Base-by-base conservation (phyloP, 768 basidiomycete species). In the Paxillus rubicundulus region DNA sequence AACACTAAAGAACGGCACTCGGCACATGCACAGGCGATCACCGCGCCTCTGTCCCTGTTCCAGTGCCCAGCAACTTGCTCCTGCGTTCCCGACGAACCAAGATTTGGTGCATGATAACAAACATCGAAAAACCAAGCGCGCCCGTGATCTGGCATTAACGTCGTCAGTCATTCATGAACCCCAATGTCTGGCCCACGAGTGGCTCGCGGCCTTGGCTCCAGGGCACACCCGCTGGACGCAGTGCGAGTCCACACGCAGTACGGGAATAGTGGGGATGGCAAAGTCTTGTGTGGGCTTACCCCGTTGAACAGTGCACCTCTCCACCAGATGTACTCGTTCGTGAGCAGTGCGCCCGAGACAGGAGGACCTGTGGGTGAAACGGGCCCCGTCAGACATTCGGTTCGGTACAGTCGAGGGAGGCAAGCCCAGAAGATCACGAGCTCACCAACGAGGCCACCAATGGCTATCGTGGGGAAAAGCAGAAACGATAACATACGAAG, bases 291-390 rank as follows among this genome's bases (percentile, higher is more conserved):
- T 20, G 2, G 30, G 58, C 68, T 33, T 38, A 74, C 69, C 51
- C 80, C 82, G 27, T 77, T 71, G 58, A 83, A 86, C 8, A 83
- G 49, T 10, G 77, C 77, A 1, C 81, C 79, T 32, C 78, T 71
- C 79, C 81, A 83, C 84, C 84, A 86, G 5, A 77, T 59, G 52
- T 77, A 83, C 0, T 71, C 63, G 8, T 70, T 55, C 0, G 80
- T 76, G 7, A 86, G 74, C 24, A 85, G 66, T 4, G 81, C 77
- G 0, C 84, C 84, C 32, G 77, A 77, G 50, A 85, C 77, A 1
- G 84, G 84, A 0, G 81, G 78, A 9, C 82, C 82, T 74, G 3
- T 7, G 14, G 14, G 76, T 70, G 7, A 75, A 76, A 2, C 1
- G 18, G 13, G 21, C 13, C 37, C 10, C 70, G 48, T 30, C 39